Percentiles rank a stretch among this genome's conserved stretches.
Evolutionary conservation across 768 basidiomycete species (phyloP).

Genomic region (Russula abietina): DNA sequence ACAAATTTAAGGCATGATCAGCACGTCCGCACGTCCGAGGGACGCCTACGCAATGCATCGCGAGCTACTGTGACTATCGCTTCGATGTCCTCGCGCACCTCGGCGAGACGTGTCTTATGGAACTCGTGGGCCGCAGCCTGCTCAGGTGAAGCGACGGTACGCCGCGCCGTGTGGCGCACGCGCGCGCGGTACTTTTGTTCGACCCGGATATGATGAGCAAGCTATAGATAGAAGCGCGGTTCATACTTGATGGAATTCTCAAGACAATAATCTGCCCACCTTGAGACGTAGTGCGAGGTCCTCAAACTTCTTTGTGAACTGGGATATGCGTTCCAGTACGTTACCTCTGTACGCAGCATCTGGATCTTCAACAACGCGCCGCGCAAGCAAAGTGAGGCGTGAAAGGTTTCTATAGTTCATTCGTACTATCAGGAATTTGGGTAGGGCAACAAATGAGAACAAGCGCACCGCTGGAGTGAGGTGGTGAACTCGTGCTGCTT

Average conservation of each 20-base stretch:
- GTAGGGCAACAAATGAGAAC: neutral
- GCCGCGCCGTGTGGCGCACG: conserved; percentile 10
- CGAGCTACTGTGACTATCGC: neutral
- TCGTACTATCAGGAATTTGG: neutral
- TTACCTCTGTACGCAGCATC: conserved; percentile 14
- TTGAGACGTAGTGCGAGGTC: conserved; percentile 16
- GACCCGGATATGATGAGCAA: conserved; percentile 12
- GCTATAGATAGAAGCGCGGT: neutral
- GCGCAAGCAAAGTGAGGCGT: conserved; percentile 16
- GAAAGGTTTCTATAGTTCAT: conserved; percentile 11
- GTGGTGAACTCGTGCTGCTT: conserved; percentile 22
- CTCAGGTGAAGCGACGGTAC: conserved; percentile 7
- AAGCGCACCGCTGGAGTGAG: conserved; percentile 17
- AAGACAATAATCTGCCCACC: neutral
- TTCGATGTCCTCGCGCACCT: conserved; percentile 11
- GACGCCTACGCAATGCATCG: neutral
- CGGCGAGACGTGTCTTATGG: conserved; percentile 3
- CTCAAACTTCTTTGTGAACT: conserved; percentile 17
- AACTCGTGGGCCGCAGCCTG: conserved; percentile 12
- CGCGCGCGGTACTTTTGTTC: conserved; percentile 19
- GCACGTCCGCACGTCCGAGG: neutral
- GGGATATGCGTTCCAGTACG: conserved; percentile 13
- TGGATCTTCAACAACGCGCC: conserved; percentile 18
- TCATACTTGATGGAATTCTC: neutral
- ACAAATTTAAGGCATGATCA: neutral